Base-by-base conservation (phyloP, 2,329 filamentous ascomycete species). In the Beauveria sp. region DNA sequence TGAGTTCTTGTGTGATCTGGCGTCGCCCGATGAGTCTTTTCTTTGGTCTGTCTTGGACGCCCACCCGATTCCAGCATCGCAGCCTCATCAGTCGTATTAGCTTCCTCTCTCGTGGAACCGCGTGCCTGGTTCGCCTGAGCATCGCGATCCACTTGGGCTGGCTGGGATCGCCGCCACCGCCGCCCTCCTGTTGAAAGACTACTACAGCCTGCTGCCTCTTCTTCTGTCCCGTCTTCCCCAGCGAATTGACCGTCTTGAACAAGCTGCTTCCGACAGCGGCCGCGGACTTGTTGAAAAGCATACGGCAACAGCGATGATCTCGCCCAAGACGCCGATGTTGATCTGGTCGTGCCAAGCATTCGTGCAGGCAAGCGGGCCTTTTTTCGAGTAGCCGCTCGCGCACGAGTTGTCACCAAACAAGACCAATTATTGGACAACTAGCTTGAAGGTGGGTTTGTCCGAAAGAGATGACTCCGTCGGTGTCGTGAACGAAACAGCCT, bases 91-190 rank as follows among this genome's bases (percentile, higher is more conserved):
- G 88, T 91, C 6, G 82, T 77, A 22, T 78, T 75, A 12, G 72
- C 63, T 28, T 56, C 64, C 14, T 65, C 60, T 20, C 42, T 53
- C 40, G 50, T 9, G 8, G 49, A 10, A 20, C 42, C 54, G 26
- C 58, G 58, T 4, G 12, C 70, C 66, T 70, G 74, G 40, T 66
- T 66, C 42, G 78, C 75, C 49, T 84, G 81, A 3, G 86, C 82
- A 62, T 93, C 89, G 67, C 89, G 86, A 99, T 96, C 95, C 95
- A 99, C 70, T 91, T 95, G 0, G 95, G 95, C 70, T 96, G 90
- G 69, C 73, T 90, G 2, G 89, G 81, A 69, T 96, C 92, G 18
- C 73, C 67, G 28, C 80, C 79, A n/a, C 86, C 88, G 49, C 53
- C 26, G 49, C 53, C 53, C 28, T 82, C 81, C 65, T 84, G 80